phyloP scores from a whole-genome alignment of 2,329 filamentous ascomycete genomes.

The Trichothecium sympodiale region DNA sequence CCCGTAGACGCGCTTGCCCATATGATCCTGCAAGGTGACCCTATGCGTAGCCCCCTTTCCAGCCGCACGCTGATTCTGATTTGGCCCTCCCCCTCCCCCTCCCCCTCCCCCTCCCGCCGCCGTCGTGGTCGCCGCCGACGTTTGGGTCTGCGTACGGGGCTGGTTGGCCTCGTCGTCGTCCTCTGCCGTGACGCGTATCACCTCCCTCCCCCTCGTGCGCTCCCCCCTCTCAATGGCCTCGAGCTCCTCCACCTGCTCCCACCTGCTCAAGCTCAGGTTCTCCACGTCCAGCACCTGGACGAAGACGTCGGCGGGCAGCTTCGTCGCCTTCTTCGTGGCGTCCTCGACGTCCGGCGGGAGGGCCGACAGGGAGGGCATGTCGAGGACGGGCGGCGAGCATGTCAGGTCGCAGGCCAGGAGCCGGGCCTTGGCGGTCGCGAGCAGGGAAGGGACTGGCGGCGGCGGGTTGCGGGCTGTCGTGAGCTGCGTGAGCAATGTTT shows the following conservation, averaged over 20 bases:
- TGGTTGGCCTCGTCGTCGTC: constrained; percentile 32
- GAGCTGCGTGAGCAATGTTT: constrained; percentile 53
- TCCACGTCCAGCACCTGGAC: constrained; percentile 82
- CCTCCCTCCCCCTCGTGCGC: constrained; percentile 63
- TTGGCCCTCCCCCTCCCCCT: background rate
- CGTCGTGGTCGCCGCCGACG: background rate
- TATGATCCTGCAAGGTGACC: constrained; percentile 70
- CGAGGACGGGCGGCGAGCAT: constrained; percentile 4
- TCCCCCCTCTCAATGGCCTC: constrained; percentile 66
- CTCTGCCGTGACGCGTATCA: constrained; percentile 54
- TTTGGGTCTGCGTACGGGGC: constrained; percentile 8
- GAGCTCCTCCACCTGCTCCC: constrained; percentile 79
- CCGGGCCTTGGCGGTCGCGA: constrained; percentile 71
- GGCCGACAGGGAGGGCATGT: constrained; percentile 33
- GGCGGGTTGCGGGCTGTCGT: constrained; percentile 41
- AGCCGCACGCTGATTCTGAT: constrained; percentile 8
- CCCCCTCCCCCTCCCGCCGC: background rate
- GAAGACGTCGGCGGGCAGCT: constrained; percentile 50
- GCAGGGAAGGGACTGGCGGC: constrained; percentile 57
- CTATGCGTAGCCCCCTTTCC: constrained; percentile 57
- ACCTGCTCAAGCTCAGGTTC: constrained; percentile 67
- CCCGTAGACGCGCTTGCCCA: constrained; percentile 56
- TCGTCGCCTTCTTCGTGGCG: constrained; percentile 40
- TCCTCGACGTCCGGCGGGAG: constrained; percentile 31
- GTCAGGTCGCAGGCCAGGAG: constrained; percentile 71